Conservation (phyloP, 805 yeast genomes). For the Myxozyma kluyveri region DNA sequence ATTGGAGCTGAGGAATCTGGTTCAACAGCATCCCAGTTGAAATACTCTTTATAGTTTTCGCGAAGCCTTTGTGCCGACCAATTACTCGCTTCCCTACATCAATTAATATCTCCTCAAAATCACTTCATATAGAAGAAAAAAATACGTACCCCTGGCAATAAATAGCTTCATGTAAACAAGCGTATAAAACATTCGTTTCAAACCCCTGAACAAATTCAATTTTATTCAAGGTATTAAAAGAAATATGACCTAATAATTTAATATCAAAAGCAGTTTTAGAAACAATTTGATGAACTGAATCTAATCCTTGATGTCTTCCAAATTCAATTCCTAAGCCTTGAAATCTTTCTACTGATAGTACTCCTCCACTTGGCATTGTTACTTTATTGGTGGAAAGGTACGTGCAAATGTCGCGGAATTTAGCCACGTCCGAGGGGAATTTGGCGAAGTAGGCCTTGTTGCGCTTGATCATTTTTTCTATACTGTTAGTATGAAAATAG, state of each 20-base stretch:
- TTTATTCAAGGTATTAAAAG: slow-evolving; percentile 40
- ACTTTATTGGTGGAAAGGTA: slow-evolving; percentile 35
- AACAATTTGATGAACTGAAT: slow-evolving; percentile 47
- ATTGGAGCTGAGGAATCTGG: slow-evolving; percentile 30
- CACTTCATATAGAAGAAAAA: too few species aligned
- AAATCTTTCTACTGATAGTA: slow-evolving; percentile 49
- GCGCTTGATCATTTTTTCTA: slow-evolving; percentile 43
- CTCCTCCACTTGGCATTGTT: slow-evolving; percentile 52
- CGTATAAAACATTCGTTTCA: slow-evolving; percentile 55
- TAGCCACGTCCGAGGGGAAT: slow-evolving; percentile 48
- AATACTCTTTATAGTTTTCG: slow-evolving; percentile 37
- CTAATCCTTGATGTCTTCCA: slow-evolving; percentile 54
- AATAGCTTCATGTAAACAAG: slow-evolving; percentile 58
- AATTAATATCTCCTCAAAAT: slow-evolving; percentile 24
- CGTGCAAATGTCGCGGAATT: slow-evolving; percentile 36
- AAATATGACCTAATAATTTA: slow-evolving; percentile 39
- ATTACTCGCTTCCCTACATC: slow-evolving; percentile 35
- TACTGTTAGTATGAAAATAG: background rate
- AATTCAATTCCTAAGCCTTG: slow-evolving; percentile 53
- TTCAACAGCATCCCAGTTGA: slow-evolving; percentile 31
- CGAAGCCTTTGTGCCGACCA: slow-evolving; percentile 50
- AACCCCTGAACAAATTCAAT: slow-evolving; percentile 44
- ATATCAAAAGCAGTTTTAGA: slow-evolving; percentile 45
- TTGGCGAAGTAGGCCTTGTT: slow-evolving; percentile 49
- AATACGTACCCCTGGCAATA: slow-evolving; percentile 45